Evolutionary conservation across 2,329 filamentous ascomycete genomes (phyloP), one percentile per base, ranked within the genome.

Genomic region (Parafenestella ontariensis): DNA sequence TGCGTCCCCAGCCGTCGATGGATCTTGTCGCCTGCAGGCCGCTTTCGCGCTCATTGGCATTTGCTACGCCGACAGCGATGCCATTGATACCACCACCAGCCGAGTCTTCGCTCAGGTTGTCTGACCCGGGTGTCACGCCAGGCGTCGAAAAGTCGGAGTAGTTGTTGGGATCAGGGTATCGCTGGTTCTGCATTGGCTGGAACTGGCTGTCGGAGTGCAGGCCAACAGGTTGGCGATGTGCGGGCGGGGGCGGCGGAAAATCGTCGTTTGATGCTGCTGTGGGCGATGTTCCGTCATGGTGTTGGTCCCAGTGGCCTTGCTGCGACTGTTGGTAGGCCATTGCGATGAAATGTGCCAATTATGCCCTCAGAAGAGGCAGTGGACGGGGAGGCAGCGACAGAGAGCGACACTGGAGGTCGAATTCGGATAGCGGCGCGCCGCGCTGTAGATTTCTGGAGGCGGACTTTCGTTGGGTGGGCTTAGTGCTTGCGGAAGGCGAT

Each of bases 41-140:
- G 73, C 87, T 88, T 62, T 89, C 83, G 57, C 87, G 80, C 57
- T 72, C 66, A 54, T 70, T 85, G 46, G 81, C 82, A 64, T 88
- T 87, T 45, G 88, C 87, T 44, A 89, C 84, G 50, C 42, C 48
- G 17, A 80, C 85, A 65, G 89, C 88, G 55, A 90, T 85, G 49
- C 87, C 87, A 26, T 87, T 81, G 74, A 91, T 86, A 51, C 87
- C 88, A 63, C 87, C 88, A 20, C 79, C 80, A 23, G 82, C 81
- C 15, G 88, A 85, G 34, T 79, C 74, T 45, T 85, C 80, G 56
- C 87, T 82, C 60, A 88, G 85, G 71, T 91, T 90, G 76, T 91
- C 87, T 56, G 85, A 82, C 29, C 85, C 1, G 86, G 85, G 52
- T 1, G 87, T 89, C 23, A 79, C 76, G 39, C 66, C 64, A 15